phyloP scores from a whole-genome alignment of 1,139 yeast species.

The Citeromyces siamensis region DNA sequence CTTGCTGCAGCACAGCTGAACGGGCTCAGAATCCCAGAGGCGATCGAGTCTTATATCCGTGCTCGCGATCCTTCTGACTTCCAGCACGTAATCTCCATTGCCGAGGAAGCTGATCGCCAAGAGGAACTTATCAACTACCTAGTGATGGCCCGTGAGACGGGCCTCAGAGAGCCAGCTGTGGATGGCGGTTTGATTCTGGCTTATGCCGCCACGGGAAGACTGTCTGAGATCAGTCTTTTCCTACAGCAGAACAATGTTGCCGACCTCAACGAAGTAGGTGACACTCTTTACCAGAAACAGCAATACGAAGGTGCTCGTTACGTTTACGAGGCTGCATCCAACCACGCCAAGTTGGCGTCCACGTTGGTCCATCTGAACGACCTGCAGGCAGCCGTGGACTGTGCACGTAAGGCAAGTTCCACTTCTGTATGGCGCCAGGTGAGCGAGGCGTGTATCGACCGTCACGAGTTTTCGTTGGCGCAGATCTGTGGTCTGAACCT shows the following conservation, averaged over 20 bases:
- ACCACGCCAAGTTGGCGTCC: slow-evolving; percentile 91
- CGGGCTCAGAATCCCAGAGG: slow-evolving; percentile 86
- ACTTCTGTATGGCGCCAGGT: slow-evolving; percentile 96
- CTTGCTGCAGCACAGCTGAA: slow-evolving; percentile 94
- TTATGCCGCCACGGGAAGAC: slow-evolving; percentile 68
- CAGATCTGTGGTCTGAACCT: slow-evolving; percentile 97
- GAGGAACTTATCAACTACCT: slow-evolving; percentile 84
- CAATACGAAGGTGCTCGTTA: slow-evolving; percentile 91
- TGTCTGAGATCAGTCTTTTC: slow-evolving; percentile 74
- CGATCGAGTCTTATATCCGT: slow-evolving; percentile 78
- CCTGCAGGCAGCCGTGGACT: slow-evolving; percentile 95
- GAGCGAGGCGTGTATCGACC: slow-evolving; percentile 90
- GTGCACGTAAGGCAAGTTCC: slow-evolving; percentile 97
- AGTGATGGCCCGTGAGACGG: slow-evolving; percentile 84
- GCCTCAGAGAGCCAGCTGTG: slow-evolving; percentile 76
- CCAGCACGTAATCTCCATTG: slow-evolving; percentile 86
- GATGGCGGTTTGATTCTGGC: slow-evolving; percentile 88
- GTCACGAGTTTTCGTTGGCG: slow-evolving; percentile 90
- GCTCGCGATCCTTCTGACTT: slow-evolving; percentile 89
- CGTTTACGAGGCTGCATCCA: slow-evolving; percentile 75
- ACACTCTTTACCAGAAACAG: slow-evolving; percentile 67
- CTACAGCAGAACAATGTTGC: slow-evolving; percentile 88
- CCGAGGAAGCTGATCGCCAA: slow-evolving; percentile 93
- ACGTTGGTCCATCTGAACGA: slow-evolving; percentile 87
- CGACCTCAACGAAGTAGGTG: slow-evolving; percentile 86